Base-by-base conservation (phyloP, 345 rosid species). In the Populus tremula region DNA sequence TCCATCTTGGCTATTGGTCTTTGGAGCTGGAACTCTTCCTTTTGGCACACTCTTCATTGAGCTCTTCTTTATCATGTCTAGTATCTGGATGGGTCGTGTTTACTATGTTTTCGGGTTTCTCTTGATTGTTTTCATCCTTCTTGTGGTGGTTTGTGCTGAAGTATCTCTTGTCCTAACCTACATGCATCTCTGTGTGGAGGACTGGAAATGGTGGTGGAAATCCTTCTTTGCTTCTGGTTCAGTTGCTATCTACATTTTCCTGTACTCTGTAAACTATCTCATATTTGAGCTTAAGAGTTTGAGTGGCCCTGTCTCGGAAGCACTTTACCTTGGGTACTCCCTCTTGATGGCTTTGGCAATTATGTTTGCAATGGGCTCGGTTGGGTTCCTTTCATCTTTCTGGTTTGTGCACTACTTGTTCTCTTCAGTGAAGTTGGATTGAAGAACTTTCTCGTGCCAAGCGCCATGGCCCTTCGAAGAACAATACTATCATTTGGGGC, bases 151-250 rank as follows among this genome's bases (percentile, higher is more conserved):
- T 33, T 90, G 94, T 64, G 94, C 94, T 0, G 94, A 90, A 79
- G 94, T 90, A 10, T 90, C 94, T 45, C 79, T 90, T 10, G 94
- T 90, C 41, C 81, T 90, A 47, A 90, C 94, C 53, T 90, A 90
- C 89, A 89, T 90, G 92, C 94, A 90, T 77, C 88, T 90, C 13
- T 90, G 94, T 21, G 92, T 90, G 11, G 94, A 90, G 78, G 94
- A 90, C 79, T 90, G 89, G 84, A 87, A 84, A 72, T 90, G 94
- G 94, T 90, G 94, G 94, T 90, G 94, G 94, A 90, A 90, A 56
- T 86, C 94, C 8, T 90, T 90, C 86, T 89, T 89, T 80, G 94
- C 94, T 12, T 90, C 94, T 2, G 94, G 94, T 75, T 90, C 94
- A 8, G 94, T 90, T 59, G 91, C 94, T 11, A 81, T 89, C 69